These are phyloP conservation scores for Psilocybe subaeruginosa DNA, from an alignment of 768 basidiomycete species.

Conservation along the genomic window DNA sequence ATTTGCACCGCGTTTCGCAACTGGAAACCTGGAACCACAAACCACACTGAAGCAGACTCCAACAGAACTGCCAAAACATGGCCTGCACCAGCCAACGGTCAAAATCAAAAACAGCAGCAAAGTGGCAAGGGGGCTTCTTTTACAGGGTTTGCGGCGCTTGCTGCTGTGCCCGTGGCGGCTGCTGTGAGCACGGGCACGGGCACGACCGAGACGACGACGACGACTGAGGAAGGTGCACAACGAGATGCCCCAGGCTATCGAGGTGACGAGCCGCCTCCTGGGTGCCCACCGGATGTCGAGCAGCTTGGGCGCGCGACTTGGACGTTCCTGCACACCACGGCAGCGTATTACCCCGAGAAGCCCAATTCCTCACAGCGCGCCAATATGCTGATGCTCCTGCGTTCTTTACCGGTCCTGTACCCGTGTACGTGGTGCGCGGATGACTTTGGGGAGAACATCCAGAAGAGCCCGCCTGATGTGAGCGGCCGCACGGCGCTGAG, in stretches of 20 bases:
- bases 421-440: constrained; percentile 86
- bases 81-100: constrained; percentile 8
- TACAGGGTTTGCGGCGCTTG: constrained; percentile 26
- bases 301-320: constrained; percentile 91
- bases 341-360: constrained; percentile 90
- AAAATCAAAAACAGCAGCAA: constrained; percentile 12
- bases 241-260: constrained; percentile 20
- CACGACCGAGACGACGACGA: constrained; percentile 1
- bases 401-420: constrained; percentile 81
- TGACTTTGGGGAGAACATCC: constrained; percentile 78
- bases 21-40: constrained; percentile 55
- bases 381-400: constrained; percentile 83
- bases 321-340: constrained; percentile 95
- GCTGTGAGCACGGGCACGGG: constrained; percentile 16
- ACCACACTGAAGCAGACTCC: constrained; percentile 29
- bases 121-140: constrained; percentile 26
- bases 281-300: constrained; percentile 92
- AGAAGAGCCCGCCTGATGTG: constrained; percentile 74
- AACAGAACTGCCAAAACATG: constrained; percentile 18
- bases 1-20: constrained; percentile 82
- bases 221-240: constrained; percentile 14
- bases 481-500: constrained; percentile 69
- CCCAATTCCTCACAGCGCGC: constrained; percentile 77
- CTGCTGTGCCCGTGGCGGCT: constrained; percentile 19
- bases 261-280: constrained; percentile 46